These are phyloP conservation scores for Tulasnella sp. DNA, from an alignment of 768 basidiomycete species.

Conservation along the genomic window DNA sequence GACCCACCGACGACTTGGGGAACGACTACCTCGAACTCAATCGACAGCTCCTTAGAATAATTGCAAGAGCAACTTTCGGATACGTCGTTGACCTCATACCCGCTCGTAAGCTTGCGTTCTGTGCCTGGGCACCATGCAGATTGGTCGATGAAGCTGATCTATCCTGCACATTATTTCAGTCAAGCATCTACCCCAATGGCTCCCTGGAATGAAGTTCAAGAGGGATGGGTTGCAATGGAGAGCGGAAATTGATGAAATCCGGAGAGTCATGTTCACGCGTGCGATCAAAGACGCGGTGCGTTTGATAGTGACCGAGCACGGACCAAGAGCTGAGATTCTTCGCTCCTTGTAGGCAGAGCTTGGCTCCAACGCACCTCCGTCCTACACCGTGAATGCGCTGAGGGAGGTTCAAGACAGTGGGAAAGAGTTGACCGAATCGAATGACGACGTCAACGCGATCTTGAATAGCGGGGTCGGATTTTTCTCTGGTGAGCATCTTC, in stretches of 20 bases:
- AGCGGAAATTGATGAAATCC: not conserved
- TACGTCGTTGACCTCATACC: conserved; percentile 14
- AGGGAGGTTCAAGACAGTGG: not conserved
- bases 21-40: not conserved
- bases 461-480: not conserved
- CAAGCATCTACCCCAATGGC: conserved; percentile 19
- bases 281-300: not conserved
- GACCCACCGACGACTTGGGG: not conserved
- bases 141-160: too few species aligned
- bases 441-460: not conserved
- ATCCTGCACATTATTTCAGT: not conserved
- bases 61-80: not conserved
- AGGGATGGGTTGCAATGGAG: not conserved
- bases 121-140: too few species aligned
- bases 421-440: not conserved
- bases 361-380: too few species aligned
- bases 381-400: not conserved
- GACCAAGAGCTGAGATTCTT: too few species aligned
- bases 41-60: not conserved
- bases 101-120: not conserved
- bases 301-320: too few species aligned
- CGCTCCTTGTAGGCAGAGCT: too few species aligned
- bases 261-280: not conserved
- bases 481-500: not conserved
- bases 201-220: conserved; percentile 15